Base-by-base conservation (phyloP, 2,329 filamentous ascomycete genomes). In the Aureobasidium musti region DNA sequence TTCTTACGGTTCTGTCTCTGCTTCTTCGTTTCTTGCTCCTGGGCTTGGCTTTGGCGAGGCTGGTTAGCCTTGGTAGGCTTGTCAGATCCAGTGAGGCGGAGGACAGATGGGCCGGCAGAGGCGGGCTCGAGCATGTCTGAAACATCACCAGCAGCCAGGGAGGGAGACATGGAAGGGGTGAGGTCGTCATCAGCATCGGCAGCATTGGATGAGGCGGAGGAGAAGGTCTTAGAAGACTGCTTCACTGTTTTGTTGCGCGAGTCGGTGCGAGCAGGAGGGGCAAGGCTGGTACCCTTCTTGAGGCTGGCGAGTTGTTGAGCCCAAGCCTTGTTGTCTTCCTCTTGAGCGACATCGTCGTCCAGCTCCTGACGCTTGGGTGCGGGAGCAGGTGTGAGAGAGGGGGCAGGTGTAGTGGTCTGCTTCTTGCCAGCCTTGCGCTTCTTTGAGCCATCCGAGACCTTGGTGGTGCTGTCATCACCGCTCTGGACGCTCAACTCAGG, bases 1-100 rank as follows among this genome's bases (percentile, higher is more conserved):
- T 97, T 97, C 82, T 90, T 87, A 71, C 89, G 87, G 81, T 97
- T 95, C 82, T 97, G 93, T 68, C 92, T 89, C 82, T 96, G 91
- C 83, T 97, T 97, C 89, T 97, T 97, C 23, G 89, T 90, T 82
- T 97, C 91, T 21, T 84, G 85, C 57, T 85, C 84, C 77, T 91
- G 87, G 70, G 86, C 75, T 66, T 79, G 82, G 47, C 83, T 81
- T 80, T 83, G 80, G 78, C 88, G 88, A 69, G 85, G 82, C 79
- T 89, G 85, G 75, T 84, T 77, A 39, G 78, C 69, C 66, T 79
- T 78, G 70, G 78, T 77, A 23, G 81, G 79, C 79, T 83, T 87
- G 76, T 79, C 84, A 73, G 78, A 85, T 76, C 88, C 87, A 65
- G 90, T 95, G 70, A 98, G 82, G 69, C 91, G 91, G 69, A 97